Conservation (phyloP, 2,329 filamentous ascomycete species). For the Diplodia scrobiculata region DNA sequence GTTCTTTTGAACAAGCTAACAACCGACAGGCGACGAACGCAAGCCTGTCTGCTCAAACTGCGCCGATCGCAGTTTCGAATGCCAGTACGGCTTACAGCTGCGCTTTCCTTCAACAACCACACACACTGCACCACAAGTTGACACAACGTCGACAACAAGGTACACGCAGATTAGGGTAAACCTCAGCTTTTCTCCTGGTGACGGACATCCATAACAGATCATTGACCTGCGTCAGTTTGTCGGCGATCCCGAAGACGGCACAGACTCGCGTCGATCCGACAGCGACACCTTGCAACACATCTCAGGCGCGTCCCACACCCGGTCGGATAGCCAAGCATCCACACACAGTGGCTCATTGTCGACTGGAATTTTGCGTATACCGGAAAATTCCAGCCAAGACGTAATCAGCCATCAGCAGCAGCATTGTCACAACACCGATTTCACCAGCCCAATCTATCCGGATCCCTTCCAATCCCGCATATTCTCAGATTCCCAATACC, state of each 20-base stretch:
- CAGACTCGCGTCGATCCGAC: slow-evolving; percentile 31
- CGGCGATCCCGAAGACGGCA: slow-evolving; percentile 31
- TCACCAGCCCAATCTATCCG: neutral
- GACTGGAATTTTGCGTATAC: neutral
- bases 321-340: neutral
- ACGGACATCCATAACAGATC: neutral
- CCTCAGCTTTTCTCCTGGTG: no score
- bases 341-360: neutral
- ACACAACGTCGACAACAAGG: neutral
- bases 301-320: neutral
- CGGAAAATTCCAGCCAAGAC: neutral
- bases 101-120: slow-evolving; percentile 56
- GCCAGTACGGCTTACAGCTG: slow-evolving; percentile 53
- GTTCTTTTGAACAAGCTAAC: neutral
- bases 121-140: slow-evolving; percentile 43
- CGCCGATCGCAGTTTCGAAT: slow-evolving; percentile 51
- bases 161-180: slow-evolving; percentile 17
- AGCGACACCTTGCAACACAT: neutral
- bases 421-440: neutral
- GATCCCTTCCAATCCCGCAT: neutral
- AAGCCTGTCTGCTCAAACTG: slow-evolving; percentile 57
- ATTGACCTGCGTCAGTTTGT: slow-evolving; percentile 4
- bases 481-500: neutral
- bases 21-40: slow-evolving; percentile 52
- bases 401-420: no score